Percentiles rank a stretch among this genome's conserved stretches.
Evolutionary conservation across 2,329 filamentous ascomycete genomes (phyloP).

Genomic region (Fusarium praegraminearum): DNA sequence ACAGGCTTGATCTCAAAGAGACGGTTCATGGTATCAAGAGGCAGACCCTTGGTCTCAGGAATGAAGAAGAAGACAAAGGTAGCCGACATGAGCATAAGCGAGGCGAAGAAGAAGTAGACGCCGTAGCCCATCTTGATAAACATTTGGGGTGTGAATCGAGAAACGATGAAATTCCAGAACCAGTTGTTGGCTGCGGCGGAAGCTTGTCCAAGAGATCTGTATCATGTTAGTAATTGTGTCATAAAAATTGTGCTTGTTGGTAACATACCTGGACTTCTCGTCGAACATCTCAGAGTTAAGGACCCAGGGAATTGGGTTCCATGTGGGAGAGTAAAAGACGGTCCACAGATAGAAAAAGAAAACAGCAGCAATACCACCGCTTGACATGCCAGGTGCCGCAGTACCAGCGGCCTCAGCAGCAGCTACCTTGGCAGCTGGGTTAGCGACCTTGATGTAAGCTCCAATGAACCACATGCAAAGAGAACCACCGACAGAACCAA

Average conservation of each 20-base stretch:
- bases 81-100: slow-evolving; percentile 68
- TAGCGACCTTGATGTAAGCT: slow-evolving; percentile 58
- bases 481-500: slow-evolving; percentile 71
- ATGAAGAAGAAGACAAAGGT: slow-evolving; percentile 73
- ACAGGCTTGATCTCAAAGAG: slow-evolving; percentile 66
- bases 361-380: slow-evolving; percentile 74
- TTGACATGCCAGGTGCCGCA: slow-evolving; percentile 16
- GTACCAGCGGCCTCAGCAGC: slow-evolving; percentile 48
- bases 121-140: slow-evolving; percentile 68
- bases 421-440: slow-evolving; percentile 54
- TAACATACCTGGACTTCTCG: slow-evolving; percentile 60
- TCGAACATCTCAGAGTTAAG: slow-evolving; percentile 82
- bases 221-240: not conserved
- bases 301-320: slow-evolving; percentile 82
- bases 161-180: slow-evolving; percentile 78
- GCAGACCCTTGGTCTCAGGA: slow-evolving; percentile 74
- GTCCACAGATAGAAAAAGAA: slow-evolving; percentile 70
- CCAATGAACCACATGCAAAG: slow-evolving; percentile 74
- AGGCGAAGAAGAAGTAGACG: slow-evolving; percentile 77
- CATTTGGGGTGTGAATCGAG: slow-evolving; percentile 77
- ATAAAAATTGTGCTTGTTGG: rapidly evolving
- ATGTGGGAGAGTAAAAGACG: slow-evolving; percentile 76
- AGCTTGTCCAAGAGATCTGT: slow-evolving; percentile 73
- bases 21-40: slow-evolving; percentile 73
- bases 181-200: slow-evolving; percentile 78